Percentiles rank a stretch among this genome's conserved stretches.
Conservation (phyloP, 2,329 filamentous ascomycete species). For the Xylaria polymorpha region DNA sequence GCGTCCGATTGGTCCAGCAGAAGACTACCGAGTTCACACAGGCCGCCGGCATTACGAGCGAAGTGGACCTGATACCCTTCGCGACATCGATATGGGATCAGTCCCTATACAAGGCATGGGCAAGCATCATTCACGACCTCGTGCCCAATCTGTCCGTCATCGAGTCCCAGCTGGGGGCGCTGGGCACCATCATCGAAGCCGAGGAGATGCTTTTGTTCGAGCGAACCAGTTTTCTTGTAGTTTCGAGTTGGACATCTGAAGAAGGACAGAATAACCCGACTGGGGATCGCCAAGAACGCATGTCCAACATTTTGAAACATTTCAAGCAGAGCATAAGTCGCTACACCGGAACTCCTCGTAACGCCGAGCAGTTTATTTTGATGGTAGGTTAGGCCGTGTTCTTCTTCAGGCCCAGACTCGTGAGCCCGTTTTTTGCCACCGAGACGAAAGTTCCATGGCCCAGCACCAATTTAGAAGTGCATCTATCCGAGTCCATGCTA, state of each 20-base stretch:
- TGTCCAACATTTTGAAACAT: slow-evolving; percentile 97
- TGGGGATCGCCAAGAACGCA: slow-evolving; percentile 89
- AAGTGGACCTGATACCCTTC: slow-evolving; percentile 84
- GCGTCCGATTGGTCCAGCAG: slow-evolving; percentile 78
- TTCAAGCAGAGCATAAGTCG: slow-evolving; percentile 89
- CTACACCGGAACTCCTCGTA: slow-evolving; percentile 83
- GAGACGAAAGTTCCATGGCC: neutral
- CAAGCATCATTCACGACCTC: slow-evolving; percentile 95
- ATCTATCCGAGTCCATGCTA: slow-evolving; percentile 26
- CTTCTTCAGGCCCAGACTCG: neutral
- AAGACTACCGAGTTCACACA: slow-evolving; percentile 71
- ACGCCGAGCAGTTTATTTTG: slow-evolving; percentile 82
- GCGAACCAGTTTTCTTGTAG: slow-evolving; percentile 93
- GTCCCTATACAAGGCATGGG: slow-evolving; percentile 97
- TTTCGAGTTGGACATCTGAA: slow-evolving; percentile 87
- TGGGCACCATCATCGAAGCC: slow-evolving; percentile 88
- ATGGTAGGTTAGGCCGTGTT: slow-evolving; percentile 57
- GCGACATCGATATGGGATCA: slow-evolving; percentile 99
- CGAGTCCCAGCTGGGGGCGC: slow-evolving; percentile 82
- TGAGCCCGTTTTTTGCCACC: neutral
- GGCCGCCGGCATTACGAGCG: slow-evolving; percentile 52
- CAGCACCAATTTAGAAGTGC: neutral
- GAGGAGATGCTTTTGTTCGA: slow-evolving; percentile 96
- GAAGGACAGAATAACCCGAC: slow-evolving; percentile 85
- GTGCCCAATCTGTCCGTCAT: slow-evolving; percentile 94